A percentile compares a stretch with the other conserved stretches of the same genome.
phyloP scores from a whole-genome alignment of 495 filamentous ascomycete species.

The Penicillium ucsense region DNA sequence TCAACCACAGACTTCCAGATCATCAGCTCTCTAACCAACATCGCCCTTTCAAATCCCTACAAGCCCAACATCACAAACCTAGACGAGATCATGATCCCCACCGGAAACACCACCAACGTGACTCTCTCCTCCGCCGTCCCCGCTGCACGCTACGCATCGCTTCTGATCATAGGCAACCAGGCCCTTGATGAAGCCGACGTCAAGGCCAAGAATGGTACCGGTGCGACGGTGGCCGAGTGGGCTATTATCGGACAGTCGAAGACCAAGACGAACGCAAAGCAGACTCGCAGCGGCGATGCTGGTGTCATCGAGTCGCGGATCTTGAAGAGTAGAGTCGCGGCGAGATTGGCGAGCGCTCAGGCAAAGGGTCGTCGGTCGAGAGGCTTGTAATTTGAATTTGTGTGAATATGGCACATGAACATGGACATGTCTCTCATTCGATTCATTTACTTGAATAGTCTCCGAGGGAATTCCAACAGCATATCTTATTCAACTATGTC shows the following conservation, averaged over 20 bases:
- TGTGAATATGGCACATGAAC: too few relatives aligned
- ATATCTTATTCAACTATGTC: too few relatives aligned
- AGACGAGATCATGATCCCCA: constrained; percentile 27
- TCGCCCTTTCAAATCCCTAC: constrained; percentile 31
- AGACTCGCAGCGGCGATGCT: constrained; percentile 1
- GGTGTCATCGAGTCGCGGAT: too few relatives aligned
- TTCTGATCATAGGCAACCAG: constrained; percentile 40
- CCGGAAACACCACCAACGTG: constrained; percentile 40
- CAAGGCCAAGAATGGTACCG: constrained; percentile 36
- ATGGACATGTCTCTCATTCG: too few relatives aligned
- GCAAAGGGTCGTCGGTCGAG: too few relatives aligned
- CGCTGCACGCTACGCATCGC: constrained; percentile 33
- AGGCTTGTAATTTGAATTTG: too few relatives aligned
- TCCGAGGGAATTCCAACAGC: too few relatives aligned
- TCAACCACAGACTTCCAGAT: constrained; percentile 6
- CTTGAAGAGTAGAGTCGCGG: too few relatives aligned
- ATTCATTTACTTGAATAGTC: too few relatives aligned
- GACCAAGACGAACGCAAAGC: constrained; percentile 3
- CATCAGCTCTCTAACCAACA: constrained; percentile 13
- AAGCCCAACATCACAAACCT: constrained; percentile 15
- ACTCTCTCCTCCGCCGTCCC: constrained; percentile 25
- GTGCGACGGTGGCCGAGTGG: constrained; percentile 68
- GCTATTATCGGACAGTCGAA: constrained; percentile 38
- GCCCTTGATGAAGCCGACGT: constrained; percentile 33
- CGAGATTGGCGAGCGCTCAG: too few relatives aligned